These are phyloP conservation scores for Parmales sp. DNA, from an alignment of 108 stramenopile species.

Conservation along the genomic window DNA sequence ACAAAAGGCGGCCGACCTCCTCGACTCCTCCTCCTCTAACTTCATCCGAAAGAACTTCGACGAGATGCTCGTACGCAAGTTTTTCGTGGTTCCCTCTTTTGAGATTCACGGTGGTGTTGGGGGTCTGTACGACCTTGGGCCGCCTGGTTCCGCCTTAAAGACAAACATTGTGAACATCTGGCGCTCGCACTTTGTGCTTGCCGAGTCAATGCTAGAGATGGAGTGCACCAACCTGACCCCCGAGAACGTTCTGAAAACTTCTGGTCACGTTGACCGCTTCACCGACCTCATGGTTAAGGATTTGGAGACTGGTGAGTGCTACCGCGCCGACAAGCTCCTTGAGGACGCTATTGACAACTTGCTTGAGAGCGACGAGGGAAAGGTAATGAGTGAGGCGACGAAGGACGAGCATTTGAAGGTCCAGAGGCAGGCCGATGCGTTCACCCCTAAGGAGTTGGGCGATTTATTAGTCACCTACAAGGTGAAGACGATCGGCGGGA, in stretches of 20 bases:
- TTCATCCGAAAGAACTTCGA: constrained; percentile 87
- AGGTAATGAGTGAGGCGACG: constrained; percentile 29
- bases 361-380: constrained; percentile 43
- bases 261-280: constrained; percentile 98
- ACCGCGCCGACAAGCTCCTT: constrained; percentile 93
- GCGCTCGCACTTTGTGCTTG: constrained; percentile 93
- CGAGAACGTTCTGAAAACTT: constrained; percentile 86
- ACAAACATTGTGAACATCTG: constrained; percentile 89
- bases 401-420: constrained; percentile 74
- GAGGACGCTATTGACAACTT: constrained; percentile 96
- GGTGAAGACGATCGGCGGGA: constrained; percentile 74
- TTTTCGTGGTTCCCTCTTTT: constrained; percentile 97
- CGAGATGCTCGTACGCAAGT: constrained; percentile 87
- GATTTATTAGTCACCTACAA: constrained; percentile 70
- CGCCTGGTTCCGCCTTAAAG: constrained; percentile 93
- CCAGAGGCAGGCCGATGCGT: constrained; percentile 96
- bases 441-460: constrained; percentile 85
- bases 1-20: constrained; percentile 28
- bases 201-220: constrained; percentile 98
- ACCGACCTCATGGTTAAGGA: constrained; percentile 98
- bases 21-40: constrained; percentile 17
- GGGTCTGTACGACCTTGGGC: constrained; percentile 96
- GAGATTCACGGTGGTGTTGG: constrained; percentile 99
- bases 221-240: constrained; percentile 98
- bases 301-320: constrained; percentile 63